A percentile compares a stretch with the other conserved stretches of the same genome.
Evolutionary conservation across 2,329 filamentous ascomycete species (phyloP).

Genomic region (Trichoderma arundinaceum): DNA sequence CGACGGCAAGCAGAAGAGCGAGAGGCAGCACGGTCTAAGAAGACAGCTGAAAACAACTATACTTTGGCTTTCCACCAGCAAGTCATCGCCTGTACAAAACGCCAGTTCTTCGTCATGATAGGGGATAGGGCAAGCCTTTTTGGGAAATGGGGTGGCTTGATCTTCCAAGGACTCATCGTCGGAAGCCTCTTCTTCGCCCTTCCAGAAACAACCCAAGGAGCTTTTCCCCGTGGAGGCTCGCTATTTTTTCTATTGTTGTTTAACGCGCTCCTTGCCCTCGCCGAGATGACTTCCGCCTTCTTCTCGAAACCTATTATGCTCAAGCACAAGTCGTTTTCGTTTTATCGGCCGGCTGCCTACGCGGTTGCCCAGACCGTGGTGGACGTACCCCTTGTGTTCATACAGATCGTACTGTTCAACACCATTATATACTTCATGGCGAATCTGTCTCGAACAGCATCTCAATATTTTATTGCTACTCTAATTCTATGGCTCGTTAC

Average conservation of each 20-base stretch:
- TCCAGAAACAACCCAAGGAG: slow-evolving; percentile 62
- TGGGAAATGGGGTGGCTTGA: slow-evolving; percentile 80
- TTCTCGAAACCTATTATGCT: slow-evolving; percentile 67
- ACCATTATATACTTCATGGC: slow-evolving; percentile 79
- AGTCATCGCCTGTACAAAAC: slow-evolving; percentile 70
- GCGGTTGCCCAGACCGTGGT: slow-evolving; percentile 61
- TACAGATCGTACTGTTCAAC: slow-evolving; percentile 71
- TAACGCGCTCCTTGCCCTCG: slow-evolving; percentile 70
- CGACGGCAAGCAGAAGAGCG: slow-evolving; percentile 53
- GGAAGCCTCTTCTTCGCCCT: slow-evolving; percentile 80
- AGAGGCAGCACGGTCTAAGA: slow-evolving; percentile 67
- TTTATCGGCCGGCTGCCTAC: slow-evolving; percentile 66
- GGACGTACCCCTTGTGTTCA: slow-evolving; percentile 67
- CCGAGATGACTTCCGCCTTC: slow-evolving; percentile 72
- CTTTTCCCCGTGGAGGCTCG: slow-evolving; percentile 61
- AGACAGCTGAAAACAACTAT: slow-evolving; percentile 71
- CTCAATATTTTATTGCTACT: slow-evolving; percentile 70
- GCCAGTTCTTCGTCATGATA: slow-evolving; percentile 79
- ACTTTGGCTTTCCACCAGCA: slow-evolving; percentile 78
- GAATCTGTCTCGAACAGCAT: slow-evolving; percentile 68
- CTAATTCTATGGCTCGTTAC: slow-evolving; percentile 65
- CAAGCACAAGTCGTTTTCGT: slow-evolving; percentile 73
- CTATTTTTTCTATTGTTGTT: slow-evolving; percentile 61
- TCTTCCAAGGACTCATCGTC: slow-evolving; percentile 76
- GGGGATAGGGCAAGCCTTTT: slow-evolving; percentile 77